Base-by-base conservation (phyloP, 768 basidiomycete genomes). In the Termitomyces sp. region DNA sequence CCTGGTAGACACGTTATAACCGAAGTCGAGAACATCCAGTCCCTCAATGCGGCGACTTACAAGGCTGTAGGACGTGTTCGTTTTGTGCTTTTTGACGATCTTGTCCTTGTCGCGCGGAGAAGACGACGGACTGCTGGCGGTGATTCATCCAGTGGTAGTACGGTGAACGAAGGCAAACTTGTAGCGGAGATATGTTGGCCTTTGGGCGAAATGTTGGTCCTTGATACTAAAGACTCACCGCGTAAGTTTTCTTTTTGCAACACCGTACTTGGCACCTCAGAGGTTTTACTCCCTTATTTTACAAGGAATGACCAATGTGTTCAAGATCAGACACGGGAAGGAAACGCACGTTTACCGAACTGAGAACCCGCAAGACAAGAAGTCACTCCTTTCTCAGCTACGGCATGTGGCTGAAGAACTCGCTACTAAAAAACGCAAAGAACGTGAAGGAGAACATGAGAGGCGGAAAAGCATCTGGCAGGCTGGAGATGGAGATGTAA, bases 161-260 rank as follows among this genome's bases (percentile, higher is more conserved):
- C 78, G 4, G 81, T 79, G 53, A 79, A 74, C 59, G 78, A 88
- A 69, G 86, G 86, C 9, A 89, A 92, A 69, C 79, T 98, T 36
- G 91, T 96, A 2, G 97, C 96, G 0, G 96, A 98, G 66, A 78
- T 84, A 62, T 98, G 93, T 69, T 99, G 94, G 92, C 83, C 88
- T 8, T 74, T 98, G 67, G 90, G 85, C 63, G 97, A 99, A 70
- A 92, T 98, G 81, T 73, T 96, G 38, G 94, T 98, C 0, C 80
- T 96, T 20, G 97, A 99, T 70, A 92, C 96, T 35, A 98, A 98
- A 71, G 97, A 98, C 71, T 88, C 93, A 3, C 80, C 92, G 5
- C 88, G 95, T 95, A 57, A 62, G 87, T 73, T 8, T n/a, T 62
- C 16, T 51, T 26, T 18, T 35, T 0, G 14, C 40, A 47, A 30